Conservation (phyloP, 1,284 basidiomycete species). For the Pyrrhoderma noxium region DNA sequence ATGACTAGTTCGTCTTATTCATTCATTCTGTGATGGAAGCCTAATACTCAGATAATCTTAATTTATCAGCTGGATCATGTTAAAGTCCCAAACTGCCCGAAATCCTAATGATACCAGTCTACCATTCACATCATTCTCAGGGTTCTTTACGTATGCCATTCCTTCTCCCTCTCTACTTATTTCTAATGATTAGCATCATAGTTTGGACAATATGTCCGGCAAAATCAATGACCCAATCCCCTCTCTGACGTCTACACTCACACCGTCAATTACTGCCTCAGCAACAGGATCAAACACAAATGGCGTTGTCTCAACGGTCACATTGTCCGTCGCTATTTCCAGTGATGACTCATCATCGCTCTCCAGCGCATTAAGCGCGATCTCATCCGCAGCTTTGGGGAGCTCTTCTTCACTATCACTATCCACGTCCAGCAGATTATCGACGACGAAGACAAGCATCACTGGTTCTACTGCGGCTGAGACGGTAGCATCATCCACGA, state of each 20-base stretch:
- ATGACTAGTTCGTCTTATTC: constrained; percentile 14
- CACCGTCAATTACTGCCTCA: background rate
- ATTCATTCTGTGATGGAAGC: too few relatives aligned
- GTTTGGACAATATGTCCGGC: constrained; percentile 16
- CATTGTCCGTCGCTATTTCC: constrained; percentile 9
- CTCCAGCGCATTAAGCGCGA: constrained; percentile 5
- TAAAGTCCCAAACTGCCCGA: constrained; percentile 9
- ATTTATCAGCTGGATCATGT: constrained; percentile 8
- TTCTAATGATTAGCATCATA: background rate
- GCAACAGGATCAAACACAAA: constrained; percentile 3
- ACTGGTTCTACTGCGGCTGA: too few relatives aligned
- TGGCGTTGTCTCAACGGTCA: constrained; percentile 14
- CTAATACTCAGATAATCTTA: background rate
- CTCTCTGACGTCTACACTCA: constrained; percentile 6
- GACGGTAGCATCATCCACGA: too few relatives aligned
- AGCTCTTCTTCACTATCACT: background rate
- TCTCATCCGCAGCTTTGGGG: constrained; percentile 5
- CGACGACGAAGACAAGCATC: too few relatives aligned
- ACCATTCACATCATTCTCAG: constrained; percentile 16
- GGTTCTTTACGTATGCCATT: constrained; percentile 15
- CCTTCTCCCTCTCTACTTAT: too few relatives aligned
- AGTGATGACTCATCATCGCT: constrained; percentile 3
- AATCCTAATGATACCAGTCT: constrained; percentile 13
- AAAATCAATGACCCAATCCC: constrained; percentile 2
- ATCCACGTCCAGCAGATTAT: background rate